phyloP scores from a whole-genome alignment of 2,329 filamentous ascomycete species.

The Xylaria sp. region DNA sequence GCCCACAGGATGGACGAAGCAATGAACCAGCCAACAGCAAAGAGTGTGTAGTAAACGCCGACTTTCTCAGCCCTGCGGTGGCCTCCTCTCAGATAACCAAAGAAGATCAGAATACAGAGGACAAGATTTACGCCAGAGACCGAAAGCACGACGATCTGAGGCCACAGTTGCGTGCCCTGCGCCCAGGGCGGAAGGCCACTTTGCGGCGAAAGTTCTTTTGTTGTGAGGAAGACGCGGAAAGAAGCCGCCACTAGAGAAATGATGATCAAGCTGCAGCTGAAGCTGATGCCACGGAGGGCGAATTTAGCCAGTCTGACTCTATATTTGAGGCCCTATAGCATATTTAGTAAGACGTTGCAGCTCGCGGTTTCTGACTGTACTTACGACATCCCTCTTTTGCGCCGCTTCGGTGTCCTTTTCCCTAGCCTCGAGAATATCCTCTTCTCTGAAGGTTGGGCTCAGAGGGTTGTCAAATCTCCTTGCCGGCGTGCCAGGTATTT shows the following conservation, averaged over 20 bases:
- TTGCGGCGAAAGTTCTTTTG: slow-evolving; percentile 76
- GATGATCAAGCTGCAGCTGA: slow-evolving; percentile 95
- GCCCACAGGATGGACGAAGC: slow-evolving; percentile 94
- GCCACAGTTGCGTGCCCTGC: slow-evolving; percentile 81
- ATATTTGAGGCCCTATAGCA: slow-evolving; percentile 84
- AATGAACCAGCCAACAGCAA: slow-evolving; percentile 93
- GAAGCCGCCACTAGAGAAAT: slow-evolving; percentile 89
- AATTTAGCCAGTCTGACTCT: slow-evolving; percentile 94
- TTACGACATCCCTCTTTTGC: slow-evolving; percentile 87
- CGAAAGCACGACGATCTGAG: slow-evolving; percentile 83
- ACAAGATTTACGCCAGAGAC: slow-evolving; percentile 84
- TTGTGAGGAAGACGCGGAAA: slow-evolving; percentile 92
- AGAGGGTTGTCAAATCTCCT: slow-evolving; percentile 79
- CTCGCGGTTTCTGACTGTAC: slow-evolving; percentile 51
- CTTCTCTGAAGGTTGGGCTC: slow-evolving; percentile 91
- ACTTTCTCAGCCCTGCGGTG: slow-evolving; percentile 92
- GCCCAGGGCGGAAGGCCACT: slow-evolving; percentile 91
- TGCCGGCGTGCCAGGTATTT: slow-evolving; percentile 83
- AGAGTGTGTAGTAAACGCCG: slow-evolving; percentile 93
- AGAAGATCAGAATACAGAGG: slow-evolving; percentile 82
- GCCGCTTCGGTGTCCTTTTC: slow-evolving; percentile 85
- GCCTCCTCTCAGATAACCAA: slow-evolving; percentile 87
- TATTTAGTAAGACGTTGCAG: slow-evolving; percentile 50
- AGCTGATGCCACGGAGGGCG: slow-evolving; percentile 93
- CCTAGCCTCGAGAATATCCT: slow-evolving; percentile 85